A percentile compares a stretch with the other conserved stretches of the same genome.
phyloP scores from a whole-genome alignment of 2,329 filamentous ascomycete genomes.

The Penicillium sp. region DNA sequence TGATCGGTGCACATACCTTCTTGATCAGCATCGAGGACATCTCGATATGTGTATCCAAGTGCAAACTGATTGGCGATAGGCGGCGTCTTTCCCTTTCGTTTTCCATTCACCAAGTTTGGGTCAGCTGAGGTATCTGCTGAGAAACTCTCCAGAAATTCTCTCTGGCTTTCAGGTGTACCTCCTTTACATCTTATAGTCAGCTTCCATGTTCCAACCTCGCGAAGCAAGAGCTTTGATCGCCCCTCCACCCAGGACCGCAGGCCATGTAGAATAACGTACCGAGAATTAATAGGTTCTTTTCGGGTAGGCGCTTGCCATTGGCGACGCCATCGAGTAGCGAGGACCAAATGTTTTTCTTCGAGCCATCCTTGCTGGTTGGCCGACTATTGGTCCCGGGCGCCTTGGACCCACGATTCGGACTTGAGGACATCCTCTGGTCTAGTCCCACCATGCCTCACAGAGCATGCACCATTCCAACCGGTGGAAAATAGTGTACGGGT shows the following conservation, averaged over 20 bases:
- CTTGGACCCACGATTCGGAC: conserved; percentile 36
- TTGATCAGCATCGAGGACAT: conserved; percentile 89
- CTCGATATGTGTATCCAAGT: conserved; percentile 90
- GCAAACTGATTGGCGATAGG: conserved; percentile 91
- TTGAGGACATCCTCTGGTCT: conserved; percentile 41
- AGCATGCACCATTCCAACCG: conserved; percentile 37
- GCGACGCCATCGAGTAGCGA: conserved; percentile 89
- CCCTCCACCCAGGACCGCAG: background rate
- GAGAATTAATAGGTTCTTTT: conserved; percentile 86
- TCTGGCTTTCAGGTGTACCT: conserved; percentile 78
- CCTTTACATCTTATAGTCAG: conserved; percentile 51
- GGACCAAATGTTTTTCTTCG: conserved; percentile 88
- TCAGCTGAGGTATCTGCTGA: conserved; percentile 43
- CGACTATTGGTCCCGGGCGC: conserved; percentile 37
- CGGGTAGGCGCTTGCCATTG: conserved; percentile 82
- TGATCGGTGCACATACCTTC: conserved; percentile 61
- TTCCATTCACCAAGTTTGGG: conserved; percentile 47
- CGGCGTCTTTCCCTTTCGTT: conserved; percentile 58
- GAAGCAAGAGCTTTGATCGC: background rate
- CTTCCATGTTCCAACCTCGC: background rate
- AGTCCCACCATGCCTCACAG: conserved; percentile 36
- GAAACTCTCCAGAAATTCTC: conserved; percentile 72
- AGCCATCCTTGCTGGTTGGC: conserved; percentile 59
- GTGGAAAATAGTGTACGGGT: conserved; percentile 2
- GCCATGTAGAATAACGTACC: conserved; percentile 54